A percentile compares a stretch with the other conserved stretches of the same genome.
These are phyloP conservation scores for Podosphaera fusca DNA, from an alignment of 2,329 filamentous ascomycete species.

Conservation along the genomic window DNA sequence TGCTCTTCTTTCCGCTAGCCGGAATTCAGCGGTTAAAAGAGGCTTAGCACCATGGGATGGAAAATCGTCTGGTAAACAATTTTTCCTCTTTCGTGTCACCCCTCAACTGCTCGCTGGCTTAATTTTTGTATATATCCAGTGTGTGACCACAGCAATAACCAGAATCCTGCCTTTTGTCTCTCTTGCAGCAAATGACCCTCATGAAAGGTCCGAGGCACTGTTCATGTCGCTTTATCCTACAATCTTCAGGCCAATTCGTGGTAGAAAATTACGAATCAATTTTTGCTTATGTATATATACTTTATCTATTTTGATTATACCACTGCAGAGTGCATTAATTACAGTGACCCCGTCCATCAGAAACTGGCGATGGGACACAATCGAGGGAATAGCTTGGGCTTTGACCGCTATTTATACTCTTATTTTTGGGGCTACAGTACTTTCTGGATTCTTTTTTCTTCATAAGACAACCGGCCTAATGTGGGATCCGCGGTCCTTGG, in stretches of 20 bases:
- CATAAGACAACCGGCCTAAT: slow-evolving; percentile 47
- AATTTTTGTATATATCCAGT: slow-evolving; percentile 55
- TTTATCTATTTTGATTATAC: slow-evolving; percentile 58
- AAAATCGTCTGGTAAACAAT: slow-evolving; percentile 44
- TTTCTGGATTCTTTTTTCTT: slow-evolving; percentile 41
- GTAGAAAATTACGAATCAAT: slow-evolving; percentile 45
- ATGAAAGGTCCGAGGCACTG: slow-evolving; percentile 37
- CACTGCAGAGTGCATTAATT: slow-evolving; percentile 59
- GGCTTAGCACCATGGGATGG: slow-evolving; percentile 46
- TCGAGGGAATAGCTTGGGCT: slow-evolving; percentile 57
- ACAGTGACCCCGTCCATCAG: slow-evolving; percentile 33
- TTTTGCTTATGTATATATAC: slow-evolving; percentile 34
- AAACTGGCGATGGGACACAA: slow-evolving; percentile 57
- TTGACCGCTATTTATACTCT: slow-evolving; percentile 51
- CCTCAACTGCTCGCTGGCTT: slow-evolving; percentile 53
- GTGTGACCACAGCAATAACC: slow-evolving; percentile 49
- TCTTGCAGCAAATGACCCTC: slow-evolving; percentile 42
- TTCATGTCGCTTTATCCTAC: slow-evolving; percentile 38
- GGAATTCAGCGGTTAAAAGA: slow-evolving; percentile 34
- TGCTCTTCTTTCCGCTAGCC: slow-evolving; percentile 46
- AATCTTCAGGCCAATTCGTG: slow-evolving; percentile 43
- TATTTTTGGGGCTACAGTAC: slow-evolving; percentile 31
- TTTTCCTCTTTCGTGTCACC: slow-evolving; percentile 71
- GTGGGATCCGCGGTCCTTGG: slow-evolving; percentile 68
- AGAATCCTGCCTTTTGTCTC: slow-evolving; percentile 55